Base-by-base conservation (phyloP, 225 moss, liverwort and hornwort genomes). In the Anthoceros angustus region DNA sequence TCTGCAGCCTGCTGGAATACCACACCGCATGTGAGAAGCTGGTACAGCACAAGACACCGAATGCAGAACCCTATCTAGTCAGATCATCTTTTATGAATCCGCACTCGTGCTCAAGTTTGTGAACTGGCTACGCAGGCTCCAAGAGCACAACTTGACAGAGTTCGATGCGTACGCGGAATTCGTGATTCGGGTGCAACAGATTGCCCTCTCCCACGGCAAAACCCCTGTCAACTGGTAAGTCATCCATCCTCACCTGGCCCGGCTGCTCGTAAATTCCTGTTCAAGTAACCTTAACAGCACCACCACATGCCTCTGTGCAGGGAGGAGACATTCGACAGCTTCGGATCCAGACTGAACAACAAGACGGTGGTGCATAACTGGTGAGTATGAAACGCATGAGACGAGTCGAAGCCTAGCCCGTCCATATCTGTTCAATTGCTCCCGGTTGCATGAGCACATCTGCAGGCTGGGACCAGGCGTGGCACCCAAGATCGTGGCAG, bases 221-320 rank as follows among this genome's bases (percentile, higher is more conserved):
- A 55, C 55, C 18, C 55, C 55, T 55, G 55, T 55, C 55, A 55
- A 55, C 55, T 55, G 55, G 55, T 55, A 23, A 55, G 55, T 55
- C 32, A 32, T 32, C 10, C 14, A 4, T 55, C 10, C 55, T 18
- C 14, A 23, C 15, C 55, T 55, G 55, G 55, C 5, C n/a, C 18
- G 14, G 8, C 55, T 55, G 23, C 14, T 0, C 38, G 18, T 48
- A 12, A 12, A 48, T 48, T 2, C 14, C 12, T 24, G 21, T 24
- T 24, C 21, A 2, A 2, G 45, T 46, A 46, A 46, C 45, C 45
- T 46, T 2, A 11, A 16, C 0, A 16, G 12, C 10, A 11, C 10
- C 12, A 11, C 32, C 23, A 55, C 55, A 55, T n/a, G 45, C 23
- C 15, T n/a, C 55, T 4, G 8, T 55, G 3, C 55, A 55, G 55